phyloP scores from a whole-genome alignment of 2,329 filamentous ascomycete species.

The Xylariaceae sp. region DNA sequence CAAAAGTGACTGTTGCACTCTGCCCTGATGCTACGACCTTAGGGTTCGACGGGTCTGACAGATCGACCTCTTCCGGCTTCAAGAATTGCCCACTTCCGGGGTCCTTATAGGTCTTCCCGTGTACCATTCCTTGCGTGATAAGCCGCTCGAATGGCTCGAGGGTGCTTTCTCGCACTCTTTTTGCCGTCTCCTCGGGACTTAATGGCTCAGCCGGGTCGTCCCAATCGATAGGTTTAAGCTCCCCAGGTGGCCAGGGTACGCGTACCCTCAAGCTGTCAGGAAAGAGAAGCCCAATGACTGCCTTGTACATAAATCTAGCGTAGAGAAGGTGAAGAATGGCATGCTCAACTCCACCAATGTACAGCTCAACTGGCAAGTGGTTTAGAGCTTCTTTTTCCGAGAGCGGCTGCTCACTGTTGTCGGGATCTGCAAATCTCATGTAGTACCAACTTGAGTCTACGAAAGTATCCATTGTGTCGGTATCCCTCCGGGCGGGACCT shows the following conservation, averaged over 20 bases:
- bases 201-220: too few relatives aligned
- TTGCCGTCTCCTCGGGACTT: too few relatives aligned
- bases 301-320: slow-evolving; percentile 88
- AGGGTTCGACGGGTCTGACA: slow-evolving; percentile 58
- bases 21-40: slow-evolving; percentile 64
- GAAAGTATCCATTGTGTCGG: slow-evolving; percentile 96
- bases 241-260: too few relatives aligned
- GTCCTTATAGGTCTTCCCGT: slow-evolving; percentile 80
- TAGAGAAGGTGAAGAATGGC: slow-evolving; percentile 90
- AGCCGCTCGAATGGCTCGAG: slow-evolving; percentile 79
- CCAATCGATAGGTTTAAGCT: too few relatives aligned
- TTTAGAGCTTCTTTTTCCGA: slow-evolving; percentile 58
- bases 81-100: slow-evolving; percentile 76
- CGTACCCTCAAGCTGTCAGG: too few relatives aligned
- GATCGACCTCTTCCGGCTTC: slow-evolving; percentile 73
- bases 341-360: slow-evolving; percentile 87
- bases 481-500: slow-evolving; percentile 74
- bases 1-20: slow-evolving; percentile 66
- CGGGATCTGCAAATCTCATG: slow-evolving; percentile 74
- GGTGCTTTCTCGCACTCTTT: too few relatives aligned
- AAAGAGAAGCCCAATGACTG: slow-evolving; percentile 63
- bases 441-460: slow-evolving; percentile 96
- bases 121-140: slow-evolving; percentile 90
- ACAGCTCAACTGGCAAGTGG: slow-evolving; percentile 79
- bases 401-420: slow-evolving; percentile 65